Evolutionary conservation across 495 filamentous ascomycete species (phyloP), one percentile per base, ranked within the genome.

Genomic region (Xylaria flabelliformis): DNA sequence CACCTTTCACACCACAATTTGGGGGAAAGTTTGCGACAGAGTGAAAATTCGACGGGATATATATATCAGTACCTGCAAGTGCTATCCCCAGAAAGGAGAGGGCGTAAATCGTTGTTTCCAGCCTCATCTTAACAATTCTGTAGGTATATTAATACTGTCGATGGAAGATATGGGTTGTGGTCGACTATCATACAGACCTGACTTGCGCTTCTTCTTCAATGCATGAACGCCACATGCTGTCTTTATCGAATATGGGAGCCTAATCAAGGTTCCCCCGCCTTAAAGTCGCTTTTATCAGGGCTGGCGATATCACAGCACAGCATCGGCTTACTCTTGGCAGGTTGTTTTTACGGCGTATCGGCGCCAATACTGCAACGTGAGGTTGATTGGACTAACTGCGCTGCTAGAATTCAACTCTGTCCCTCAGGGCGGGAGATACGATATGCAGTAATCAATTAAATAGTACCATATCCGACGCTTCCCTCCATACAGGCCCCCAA

Each of bases 1-100:
- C 53, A 0, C 67, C 67, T n/a, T 69, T 53, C n/a, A 46, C 26
- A 24, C 67, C 67, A 21, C 67, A 69, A 36, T 69, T 41, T 69
- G 19, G 19, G 13, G 42, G 32, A 29, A 17, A 17, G 51, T 78
- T 75, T 46, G 36, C 32, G 21, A 9, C 0, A 15, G 46, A 26
- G 29, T 39, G 17, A 0, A 67, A 8, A 32, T 17, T 7, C 53
- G 26, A 36, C 21, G 3, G n/a, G 46, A 39, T 21, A 67, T 17
- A 42, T 67, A 55, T 24, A 10, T 39, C 36, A 51, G 21, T 67
- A 67, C 46, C 46, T 29, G 46, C 64, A 55, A 53, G 15, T 3
- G 64, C 4, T 41, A n/a, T 8, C 1, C 64, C 46, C 0, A 53
- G 5, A 7, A 67, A 21, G 26, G 64, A 55, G 34, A 67, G 29